Base-by-base conservation (phyloP, 306 rosid genomes). In the Begonia loranthoides region DNA sequence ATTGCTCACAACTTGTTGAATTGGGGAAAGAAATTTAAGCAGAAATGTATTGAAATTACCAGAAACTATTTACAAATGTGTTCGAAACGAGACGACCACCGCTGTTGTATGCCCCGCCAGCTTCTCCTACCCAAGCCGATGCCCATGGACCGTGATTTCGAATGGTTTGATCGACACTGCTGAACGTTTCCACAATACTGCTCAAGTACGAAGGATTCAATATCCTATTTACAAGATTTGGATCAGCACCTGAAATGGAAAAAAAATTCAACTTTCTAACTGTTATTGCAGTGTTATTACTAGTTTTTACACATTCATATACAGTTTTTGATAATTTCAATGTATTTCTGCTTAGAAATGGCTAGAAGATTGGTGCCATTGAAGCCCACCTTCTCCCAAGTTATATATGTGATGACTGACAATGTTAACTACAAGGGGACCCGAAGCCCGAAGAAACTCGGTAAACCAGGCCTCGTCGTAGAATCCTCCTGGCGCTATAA, bases 81-180 rank as follows among this genome's bases (percentile, higher is more conserved):
- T 83, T 59, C 13, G 99, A 90, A 60, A 90, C 84, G 55, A 74
- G 4, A 63, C 60, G 87, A 33, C 95, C 90, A 2, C 99, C 99
- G 15, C 99, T 90, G 67, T 90, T 90, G 71, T 43, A 90, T 52
- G 95, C 95, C 12, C 99, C 99, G 15, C 99, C 99, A 10, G 99
- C 75, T 81, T 90, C 99, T 50, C 99, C 99, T 43, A 90, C 87
- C 99, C 99, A 90, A 43, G 89, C 82, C 49, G 75, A 73, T 67
- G 93, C 68, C 99, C 95, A 86, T 50, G 87, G 92, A 19, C 99
- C 94, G 17, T 74, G 15, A 45, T 56, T 59, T 41, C 71, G 41
- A 63, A 83, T 73, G 52, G 81, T 90, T 56, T 70, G 73, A 22
- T 76, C 69, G 62, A 90, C 69, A 56, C 58, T 69, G 55, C 68